Evolutionary conservation across 2,329 filamentous ascomycete species (phyloP), one percentile per base, ranked within the genome.

Genomic region (Trichoderma semiorbis): DNA sequence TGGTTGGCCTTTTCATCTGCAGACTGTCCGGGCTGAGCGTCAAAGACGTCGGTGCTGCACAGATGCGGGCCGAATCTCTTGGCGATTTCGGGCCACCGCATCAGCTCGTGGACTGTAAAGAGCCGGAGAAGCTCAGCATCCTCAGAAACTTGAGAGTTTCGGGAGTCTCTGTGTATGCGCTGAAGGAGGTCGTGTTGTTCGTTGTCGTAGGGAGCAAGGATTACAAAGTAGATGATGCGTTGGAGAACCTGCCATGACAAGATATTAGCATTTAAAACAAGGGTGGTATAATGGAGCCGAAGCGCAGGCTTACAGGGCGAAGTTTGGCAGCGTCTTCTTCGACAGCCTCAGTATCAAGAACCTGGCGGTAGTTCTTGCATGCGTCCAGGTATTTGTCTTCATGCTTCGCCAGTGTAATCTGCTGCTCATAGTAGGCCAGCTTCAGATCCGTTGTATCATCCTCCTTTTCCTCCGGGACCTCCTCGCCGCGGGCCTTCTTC

Each of bases 291-390:
- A 47, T 11, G 32, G 34, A 53, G 4, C 5, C 3, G 24, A 7
- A 21, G 12, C 2, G 6, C 7, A n/a, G 39, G 14, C 92, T 79
- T 89, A 97, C 94, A 7, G 94, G 92, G 77, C 91, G 92, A 74
- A 98, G 89, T 83, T 97, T 94, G 74, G 91, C 86, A 8, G 94
- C 89, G 80, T 98, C 94, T 76, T 97, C 90, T 83, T 98, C 94
- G 5, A 99, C 94, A 3, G 95, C 93, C 81, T 97, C 94, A 0
- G 97, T 99, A 80, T 99, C 95, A 73, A 99, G 84, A 5, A 99
- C 95, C 81, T 98, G 95, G 80, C 96, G 89, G 85, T 98, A 99
- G 84, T 99, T 91, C 84, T 99, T 99, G 90, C 96, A 99, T 39
- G 92, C 95, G 74, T 98, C 95, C 39, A 99, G 90, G 79, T 99